Evolutionary conservation across 2,329 filamentous ascomycete genomes (phyloP), one percentile per base, ranked within the genome.

Genomic region (Sporothrix brasiliensis): DNA sequence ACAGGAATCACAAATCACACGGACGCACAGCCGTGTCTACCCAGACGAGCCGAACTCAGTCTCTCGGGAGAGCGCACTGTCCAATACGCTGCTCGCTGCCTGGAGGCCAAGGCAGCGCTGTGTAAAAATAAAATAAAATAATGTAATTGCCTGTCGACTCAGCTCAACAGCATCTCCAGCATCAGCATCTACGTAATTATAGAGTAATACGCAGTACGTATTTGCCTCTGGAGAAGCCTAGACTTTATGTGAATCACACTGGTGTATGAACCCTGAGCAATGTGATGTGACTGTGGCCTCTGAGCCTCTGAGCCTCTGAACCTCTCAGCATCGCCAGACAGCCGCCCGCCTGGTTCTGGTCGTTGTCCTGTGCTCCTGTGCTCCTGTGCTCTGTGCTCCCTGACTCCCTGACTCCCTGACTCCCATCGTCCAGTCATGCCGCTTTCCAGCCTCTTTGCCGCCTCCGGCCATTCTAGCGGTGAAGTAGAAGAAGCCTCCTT

Each of bases 281-380:
- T 50, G 49, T 50, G 49, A 56, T 34, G 27, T 19, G 53, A 34
- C 19, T 56, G 53, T 56, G 10, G 4, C 13, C 3, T 3, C 24
- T 4, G 10, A 60, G 41, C 11, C 49, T 21, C 27, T 27, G 34
- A 66, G 27, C 63, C 63, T 21, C 27, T 27, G 34, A 66, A 19
- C 63, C 63, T 66, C 47, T 66, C 47, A 66, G 63, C 61, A 9
- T 52, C 19, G 16, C 24, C 63, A 39, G 63, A 21, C 63, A 66
- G 63, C 63, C 63, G 47, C 56, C 63, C 63, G 47, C 34, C 56
- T 34, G 52, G 6, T 9, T 7, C 34, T 13, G 21, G 41, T 47
- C 41, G 6, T 47, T 47, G 41, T 34, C 30, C 30, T 34, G 30
- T 34, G 30, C 7, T 34, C 34, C 34, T 34, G 5, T 34, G 30